Base-by-base conservation (phyloP, 768 basidiomycete species). In the Nidularia sp. region DNA sequence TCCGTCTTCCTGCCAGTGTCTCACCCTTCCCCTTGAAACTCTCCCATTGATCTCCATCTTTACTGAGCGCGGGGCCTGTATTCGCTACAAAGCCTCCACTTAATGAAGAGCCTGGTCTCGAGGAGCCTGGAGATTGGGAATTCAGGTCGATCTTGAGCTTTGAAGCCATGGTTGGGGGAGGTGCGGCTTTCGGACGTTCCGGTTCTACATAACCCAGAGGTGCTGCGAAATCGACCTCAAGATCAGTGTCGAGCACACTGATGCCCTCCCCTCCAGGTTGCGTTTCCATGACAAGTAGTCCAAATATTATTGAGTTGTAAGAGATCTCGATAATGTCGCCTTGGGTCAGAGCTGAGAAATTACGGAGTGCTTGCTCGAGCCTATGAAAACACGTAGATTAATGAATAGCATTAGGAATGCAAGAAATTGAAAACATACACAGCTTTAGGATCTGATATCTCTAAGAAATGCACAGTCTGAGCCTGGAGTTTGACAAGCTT, bases 311-410 rank as follows among this genome's bases (percentile, higher is more conserved):
- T 0, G 86, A 85, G 66, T 98, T 98, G 71, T 99, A 98, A n/a
- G 78, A 84, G 62, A 99, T 96, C 70, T 98, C 97, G 65, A 99
- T 92, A 55, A 97, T 96, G 64, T 99, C 97, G 43, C 94, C 94
- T 61, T 94, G 91, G 0, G 95, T 93, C 25, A 99, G 76, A 13
- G 84, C 83, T 31, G 93, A 85, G 69, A 95, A 99, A 67, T 96
- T 93, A 45, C 95, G 86, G 10, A 99, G 75, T 12, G 93, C 91
- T 66, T 94, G 90, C 70, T 99, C 97, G 35, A 99, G 84, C 2
- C 95, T 98, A 56, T 5, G 34, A 31, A 33, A 49, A 12, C 34
- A 25, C 25, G 22, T 22, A 45, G 34, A 33, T 48, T n/a, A 22
- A 18, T 52, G n/a, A 15, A 51, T 45, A 49, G 13, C 49, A 51